Evolutionary conservation across 768 basidiomycete genomes (phyloP), one percentile per base, ranked within the genome.

Genomic region (Suillus alpinus): DNA sequence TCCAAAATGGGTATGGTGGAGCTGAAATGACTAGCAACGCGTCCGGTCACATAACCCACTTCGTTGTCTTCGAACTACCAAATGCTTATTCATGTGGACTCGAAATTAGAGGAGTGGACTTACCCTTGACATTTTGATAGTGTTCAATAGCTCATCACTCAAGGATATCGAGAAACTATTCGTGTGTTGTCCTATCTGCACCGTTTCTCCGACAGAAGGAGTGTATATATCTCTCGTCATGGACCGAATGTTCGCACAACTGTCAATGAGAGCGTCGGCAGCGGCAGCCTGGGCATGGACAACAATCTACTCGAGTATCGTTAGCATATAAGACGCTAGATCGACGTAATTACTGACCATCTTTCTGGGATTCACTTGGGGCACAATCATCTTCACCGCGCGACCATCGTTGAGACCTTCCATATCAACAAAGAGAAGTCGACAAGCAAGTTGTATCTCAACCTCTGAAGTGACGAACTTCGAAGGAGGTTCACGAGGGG

Each of bases 331-430:
- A 36, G 7, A 31, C 29, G 5, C 26, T n/a, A 12, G 31, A 6
- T 1, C 37, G 51, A 31, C 32, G 60, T 59, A 44, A 61, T 31
- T 1, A 75, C 80, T 49, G 59, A 95, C 96, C 86, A 98, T 87
- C 80, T 95, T 95, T 20, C 97, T 83, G 34, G 97, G 97, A 68
- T 96, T 95, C 62, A 99, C 87, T 78, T 97, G 93, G 3, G 96
- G 93, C 5, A 98, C 88, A 64, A 99, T 97, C 0, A 92, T 95
- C 74, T 98, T 98, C 62, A 97, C 88, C 0, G 97, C 95, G 62
- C 96, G 91, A 2, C 96, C 96, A 67, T 99, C 97, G 67, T 95
- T 95, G 57, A 96, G 77, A 34, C 97, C 97, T 69, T 98, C 97
- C 85, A 98, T 87, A 69, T 99, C 96, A 50, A 98, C 86, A 67